Percentiles rank a stretch among this genome's conserved stretches.
Evolutionary conservation across 2,329 filamentous ascomycete species (phyloP).

Genomic region (Thelonectria blattea): DNA sequence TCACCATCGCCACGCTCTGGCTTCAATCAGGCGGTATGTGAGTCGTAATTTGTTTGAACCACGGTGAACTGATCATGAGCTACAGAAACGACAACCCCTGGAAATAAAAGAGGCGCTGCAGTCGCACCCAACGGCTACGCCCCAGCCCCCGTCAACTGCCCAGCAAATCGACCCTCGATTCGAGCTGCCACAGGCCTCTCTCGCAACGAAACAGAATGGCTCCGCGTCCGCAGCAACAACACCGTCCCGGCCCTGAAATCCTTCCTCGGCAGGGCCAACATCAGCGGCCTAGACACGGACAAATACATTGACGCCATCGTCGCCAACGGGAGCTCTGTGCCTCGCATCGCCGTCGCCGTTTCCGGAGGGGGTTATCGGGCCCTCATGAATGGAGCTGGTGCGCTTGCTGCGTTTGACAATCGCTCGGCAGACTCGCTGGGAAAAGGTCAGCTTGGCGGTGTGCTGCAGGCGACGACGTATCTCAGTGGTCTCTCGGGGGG

Average conservation of each 20-base stretch:
- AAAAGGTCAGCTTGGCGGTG: constrained; percentile 62
- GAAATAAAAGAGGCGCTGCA: not conserved
- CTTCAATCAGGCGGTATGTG: no score
- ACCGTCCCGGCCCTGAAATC: constrained; percentile 73
- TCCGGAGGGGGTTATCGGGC: constrained; percentile 83
- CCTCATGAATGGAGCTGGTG: constrained; percentile 77
- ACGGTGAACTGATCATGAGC: not conserved
- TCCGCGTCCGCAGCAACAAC: constrained; percentile 68
- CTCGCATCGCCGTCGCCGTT: constrained; percentile 70
- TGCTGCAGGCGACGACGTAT: constrained; percentile 79
- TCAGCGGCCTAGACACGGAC: constrained; percentile 71
- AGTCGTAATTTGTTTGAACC: no score
- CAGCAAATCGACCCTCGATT: constrained; percentile 9
- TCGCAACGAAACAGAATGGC: constrained; percentile 57
- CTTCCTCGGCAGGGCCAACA: constrained; percentile 71
- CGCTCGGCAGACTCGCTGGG: constrained; percentile 66
- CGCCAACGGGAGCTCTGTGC: constrained; percentile 65
- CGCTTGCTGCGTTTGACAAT: constrained; percentile 74
- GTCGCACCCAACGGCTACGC: constrained; percentile 23
- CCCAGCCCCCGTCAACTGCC: constrained; percentile 17
- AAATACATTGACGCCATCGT: constrained; percentile 68
- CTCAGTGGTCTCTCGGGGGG: constrained; percentile 76
- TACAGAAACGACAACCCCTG: not conserved
- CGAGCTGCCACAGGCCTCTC: constrained; percentile 13
- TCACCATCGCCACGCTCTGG: no score